Evolutionary conservation across 345 rosid species (phyloP), one percentile per base, ranked within the genome.

Genomic region (Dimocarpus longan): DNA sequence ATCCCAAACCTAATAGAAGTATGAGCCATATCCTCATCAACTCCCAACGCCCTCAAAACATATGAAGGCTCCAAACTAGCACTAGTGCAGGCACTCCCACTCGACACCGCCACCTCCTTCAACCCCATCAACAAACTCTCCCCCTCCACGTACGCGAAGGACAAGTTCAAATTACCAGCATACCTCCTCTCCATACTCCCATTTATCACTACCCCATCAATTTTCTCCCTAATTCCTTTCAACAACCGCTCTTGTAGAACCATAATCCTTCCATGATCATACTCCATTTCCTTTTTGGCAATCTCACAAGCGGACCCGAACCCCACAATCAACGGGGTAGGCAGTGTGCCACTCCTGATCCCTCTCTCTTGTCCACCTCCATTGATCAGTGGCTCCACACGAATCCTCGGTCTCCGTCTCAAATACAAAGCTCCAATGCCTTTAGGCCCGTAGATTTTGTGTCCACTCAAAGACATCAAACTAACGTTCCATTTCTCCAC

Each of bases 301-400:
- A 94, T 68, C 46, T 96, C 97, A 84, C 97, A 96, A 0, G 99
- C 99, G 0, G 95, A 89, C 0, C 98, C 99, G 81, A 96, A 88
- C 28, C 99, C 98, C 16, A 96, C 97, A 44, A 88, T 93, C 8
- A 94, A 88, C 0, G 97, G 98, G 10, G 99, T 89, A 6, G 98
- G 90, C 73, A 91, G 89, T 0, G 99, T 96, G 26, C 99, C 99
- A 54, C 99, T 93, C 78, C 99, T 80, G 64, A 94, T 91, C 42
- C 99, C 99, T 70, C 99, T 92, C 93, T 96, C 99, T 82, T 96
- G 99, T 26, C 99, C 99, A 44, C 99, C 99, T 48, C 99, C 99
- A 66, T 91, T 96, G 89, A 96, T 96, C 76, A 93, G 86, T 0
- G 99, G 95, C 83, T 94, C 99, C 39, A 94, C 92, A 22, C 99